Percentiles rank a stretch among this genome's conserved stretches.
Conservation (phyloP, 1,139 yeast genomes). For the Kodamaea alishanica region DNA sequence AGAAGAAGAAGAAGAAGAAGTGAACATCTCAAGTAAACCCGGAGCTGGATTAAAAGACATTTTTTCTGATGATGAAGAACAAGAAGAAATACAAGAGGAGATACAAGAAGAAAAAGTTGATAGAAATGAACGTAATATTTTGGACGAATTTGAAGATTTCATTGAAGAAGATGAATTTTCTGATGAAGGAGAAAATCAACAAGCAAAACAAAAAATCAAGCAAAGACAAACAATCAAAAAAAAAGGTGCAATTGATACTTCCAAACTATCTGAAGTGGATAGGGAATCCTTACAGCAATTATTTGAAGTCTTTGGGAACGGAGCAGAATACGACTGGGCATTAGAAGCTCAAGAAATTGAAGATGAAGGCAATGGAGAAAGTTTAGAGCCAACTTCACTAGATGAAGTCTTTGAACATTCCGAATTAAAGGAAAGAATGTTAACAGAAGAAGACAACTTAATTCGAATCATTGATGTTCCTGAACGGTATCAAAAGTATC, state of each 20-base stretch:
- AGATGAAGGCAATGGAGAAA: slow-evolving; percentile 52
- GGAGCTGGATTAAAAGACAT: slow-evolving; percentile 61
- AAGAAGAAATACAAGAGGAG: slow-evolving; percentile 38
- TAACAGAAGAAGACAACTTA: slow-evolving; percentile 88
- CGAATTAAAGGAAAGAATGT: slow-evolving; percentile 83
- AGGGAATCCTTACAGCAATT: slow-evolving; percentile 91
- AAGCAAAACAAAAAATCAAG: slow-evolving; percentile 29
- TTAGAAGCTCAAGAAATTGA: slow-evolving; percentile 81
- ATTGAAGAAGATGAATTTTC: slow-evolving; percentile 96
- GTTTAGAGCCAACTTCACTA: slow-evolving; percentile 58
- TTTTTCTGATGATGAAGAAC: slow-evolving; percentile 80
- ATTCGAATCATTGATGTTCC: slow-evolving; percentile 88
- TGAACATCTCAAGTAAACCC: slow-evolving; percentile 9
- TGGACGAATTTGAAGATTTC: slow-evolving; percentile 93
- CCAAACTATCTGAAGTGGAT: slow-evolving; percentile 74
- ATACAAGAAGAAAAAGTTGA: slow-evolving; percentile 32
- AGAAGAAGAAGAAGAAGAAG: slow-evolving; percentile 20
- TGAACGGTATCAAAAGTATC: slow-evolving; percentile 80
- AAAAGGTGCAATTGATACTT: slow-evolving; percentile 46
- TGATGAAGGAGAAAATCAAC: slow-evolving; percentile 77
- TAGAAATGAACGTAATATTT: slow-evolving; percentile 37
- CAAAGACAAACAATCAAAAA: slow-evolving; percentile 42
- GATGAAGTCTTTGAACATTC: slow-evolving; percentile 94
- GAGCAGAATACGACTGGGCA: slow-evolving; percentile 98
- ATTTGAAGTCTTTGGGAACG: slow-evolving; percentile 95